phyloP scores from a whole-genome alignment of 2,329 filamentous ascomycete species.

The Apiospora hydei region DNA sequence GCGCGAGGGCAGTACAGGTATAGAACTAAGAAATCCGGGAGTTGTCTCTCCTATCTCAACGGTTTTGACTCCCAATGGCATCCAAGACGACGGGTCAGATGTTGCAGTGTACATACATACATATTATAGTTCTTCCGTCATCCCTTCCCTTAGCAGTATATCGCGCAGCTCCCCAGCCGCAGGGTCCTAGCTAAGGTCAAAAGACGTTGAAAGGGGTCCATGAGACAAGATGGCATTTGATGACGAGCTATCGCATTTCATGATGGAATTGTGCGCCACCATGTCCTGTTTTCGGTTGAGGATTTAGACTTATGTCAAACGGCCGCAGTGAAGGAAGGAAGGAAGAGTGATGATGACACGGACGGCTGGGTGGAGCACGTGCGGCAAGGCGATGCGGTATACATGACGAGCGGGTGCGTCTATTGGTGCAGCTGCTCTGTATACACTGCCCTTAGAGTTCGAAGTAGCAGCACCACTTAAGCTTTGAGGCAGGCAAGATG shows the following conservation, averaged over 20 bases:
- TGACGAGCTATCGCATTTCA: neutral
- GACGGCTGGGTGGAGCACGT: neutral
- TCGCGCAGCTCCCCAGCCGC: neutral
- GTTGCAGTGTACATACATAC: neutral
- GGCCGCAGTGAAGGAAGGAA: neutral
- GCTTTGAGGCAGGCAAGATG: neutral
- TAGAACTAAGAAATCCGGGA: neutral
- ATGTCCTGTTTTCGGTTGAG: neutral
- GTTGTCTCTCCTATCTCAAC: neutral
- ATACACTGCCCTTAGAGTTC: neutral
- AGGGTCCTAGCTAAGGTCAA: neutral
- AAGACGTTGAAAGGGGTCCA: neutral
- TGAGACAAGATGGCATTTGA: slow-evolving; percentile 3
- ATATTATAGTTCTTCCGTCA: neutral
- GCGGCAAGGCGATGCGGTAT: slow-evolving; percentile 3
- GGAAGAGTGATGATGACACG: slow-evolving; percentile 11
- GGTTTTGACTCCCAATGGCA: neutral
- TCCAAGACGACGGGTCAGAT: neutral
- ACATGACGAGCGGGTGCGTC: neutral
- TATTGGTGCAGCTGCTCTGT: neutral
- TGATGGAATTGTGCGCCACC: neutral
- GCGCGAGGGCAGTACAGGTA: neutral
- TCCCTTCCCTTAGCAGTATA: neutral
- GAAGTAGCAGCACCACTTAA: neutral
- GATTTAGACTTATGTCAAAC: neutral